Evolutionary conservation across 495 filamentous ascomycete species (phyloP), one percentile per base, ranked within the genome.

Genomic region (Daldinia loculata): DNA sequence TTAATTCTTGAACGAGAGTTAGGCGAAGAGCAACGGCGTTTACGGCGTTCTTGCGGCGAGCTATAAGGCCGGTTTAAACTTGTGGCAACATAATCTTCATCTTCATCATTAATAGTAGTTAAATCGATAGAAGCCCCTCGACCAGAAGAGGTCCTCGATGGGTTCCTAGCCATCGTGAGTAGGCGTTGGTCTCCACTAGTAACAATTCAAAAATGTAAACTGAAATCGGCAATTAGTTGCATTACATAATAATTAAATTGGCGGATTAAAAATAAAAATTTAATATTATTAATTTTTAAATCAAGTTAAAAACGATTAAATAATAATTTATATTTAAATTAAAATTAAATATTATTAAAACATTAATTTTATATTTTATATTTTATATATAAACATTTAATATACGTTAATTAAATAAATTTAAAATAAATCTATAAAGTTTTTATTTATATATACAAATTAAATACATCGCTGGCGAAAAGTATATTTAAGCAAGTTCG

Each of bases 101-200:
- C 61, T 0, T 69, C 61, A 1, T 69, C 61, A 26, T 62, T 36
- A 15, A 38, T 22, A 17, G 22, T 41, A 43, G 56, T 73, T 48
- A 69, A 43, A 50, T 69, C 70, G 3, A 66, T 62, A 7, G 58
- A 26, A 12, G 41, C 51, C 19, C 66, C 57, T 29, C 30, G 56
- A 2, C 41, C n/a, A 9, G 19, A 52, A 30, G 61, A 61, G 17
- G 27, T 7, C 26, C 34, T 48, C 6, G 32, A 53, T 58, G 50
- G 61, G 70, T 70, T 66, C 27, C 62, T 41, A 26, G 66, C 51
- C 65, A 57, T 62, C 29, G 51, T 62, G 36, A 26, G 38, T 52
- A 17, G 26, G 12, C 15, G 60, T 51, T 45, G 15, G 45, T 55
- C 63, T 19, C 52, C 39, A 58, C 26, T 56, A 61, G 19, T 48